Percentiles rank a stretch among this genome's conserved stretches.
phyloP scores from a whole-genome alignment of 1,139 yeast species.

The Suzukiozyma palmioleophila region DNA sequence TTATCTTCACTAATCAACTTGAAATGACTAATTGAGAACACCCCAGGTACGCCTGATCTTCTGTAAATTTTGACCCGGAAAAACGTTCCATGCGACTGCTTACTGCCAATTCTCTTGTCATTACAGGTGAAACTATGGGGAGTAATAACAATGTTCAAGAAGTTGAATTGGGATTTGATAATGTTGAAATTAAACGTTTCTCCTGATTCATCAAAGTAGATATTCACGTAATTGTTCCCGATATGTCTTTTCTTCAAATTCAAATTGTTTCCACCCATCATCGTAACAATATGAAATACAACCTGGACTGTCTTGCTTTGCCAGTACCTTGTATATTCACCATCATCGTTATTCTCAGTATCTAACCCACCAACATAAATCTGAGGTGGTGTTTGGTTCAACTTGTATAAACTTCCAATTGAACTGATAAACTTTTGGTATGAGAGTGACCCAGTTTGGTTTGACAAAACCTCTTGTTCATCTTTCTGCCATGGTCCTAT shows the following conservation, averaged over 20 bases:
- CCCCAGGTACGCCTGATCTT: constrained; percentile 68
- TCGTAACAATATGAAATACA: constrained; percentile 72
- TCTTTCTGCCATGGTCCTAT: constrained; percentile 62
- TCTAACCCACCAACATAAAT: constrained; percentile 81
- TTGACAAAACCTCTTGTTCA: constrained; percentile 63
- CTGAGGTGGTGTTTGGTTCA: constrained; percentile 47
- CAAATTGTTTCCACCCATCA: constrained; percentile 54
- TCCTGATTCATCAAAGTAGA: constrained; percentile 72
- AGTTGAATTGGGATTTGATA: constrained; percentile 76
- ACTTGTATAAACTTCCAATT: constrained; percentile 55
- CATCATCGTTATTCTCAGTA: constrained; percentile 63
- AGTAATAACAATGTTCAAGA: constrained; percentile 71
- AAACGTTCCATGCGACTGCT: constrained; percentile 14
- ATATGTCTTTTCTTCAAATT: constrained; percentile 76
- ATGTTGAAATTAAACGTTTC: constrained; percentile 64
- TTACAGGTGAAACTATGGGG: constrained; percentile 42
- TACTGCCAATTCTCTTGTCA: background rate
- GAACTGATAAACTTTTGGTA: constrained; percentile 56
- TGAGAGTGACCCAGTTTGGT: constrained; percentile 58
- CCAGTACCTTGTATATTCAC: constrained; percentile 74
- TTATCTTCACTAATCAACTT: constrained; percentile 61
- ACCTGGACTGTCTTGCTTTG: constrained; percentile 66
- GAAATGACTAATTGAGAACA: constrained; percentile 72
- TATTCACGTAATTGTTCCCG: constrained; percentile 80
- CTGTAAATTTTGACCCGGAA: constrained; percentile 63